Evolutionary conservation across 805 yeast species (phyloP).

Genomic region (Zygosaccharomyces bisporus): DNA sequence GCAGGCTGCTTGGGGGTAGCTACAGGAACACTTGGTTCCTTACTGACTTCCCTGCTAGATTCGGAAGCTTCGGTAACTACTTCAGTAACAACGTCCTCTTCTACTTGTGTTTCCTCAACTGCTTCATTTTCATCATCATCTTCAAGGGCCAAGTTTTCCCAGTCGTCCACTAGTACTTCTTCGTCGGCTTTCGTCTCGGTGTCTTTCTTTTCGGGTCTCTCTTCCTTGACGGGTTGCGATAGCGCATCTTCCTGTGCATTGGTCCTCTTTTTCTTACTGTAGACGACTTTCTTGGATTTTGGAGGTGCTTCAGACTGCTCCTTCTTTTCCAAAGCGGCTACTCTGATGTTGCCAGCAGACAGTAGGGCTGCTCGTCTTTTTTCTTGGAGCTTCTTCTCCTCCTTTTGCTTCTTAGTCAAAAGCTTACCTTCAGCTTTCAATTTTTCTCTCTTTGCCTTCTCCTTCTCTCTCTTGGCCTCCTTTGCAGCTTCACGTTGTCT

Average conservation of each 20-base stretch:
- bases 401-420: constrained; percentile 91
- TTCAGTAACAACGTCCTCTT: neutral
- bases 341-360: constrained; percentile 64
- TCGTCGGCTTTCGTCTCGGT: constrained; percentile 57
- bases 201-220: constrained; percentile 32
- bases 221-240: constrained; percentile 24
- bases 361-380: constrained; percentile 84
- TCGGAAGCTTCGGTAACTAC: constrained; percentile 28
- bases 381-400: constrained; percentile 80
- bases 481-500: constrained; percentile 54
- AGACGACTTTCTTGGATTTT: constrained; percentile 66
- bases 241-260: constrained; percentile 32
- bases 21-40: constrained; percentile 7
- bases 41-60: constrained; percentile 13
- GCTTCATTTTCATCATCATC: constrained; percentile 25
- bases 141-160: constrained; percentile 14
- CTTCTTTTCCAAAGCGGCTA: constrained; percentile 62
- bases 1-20: neutral
- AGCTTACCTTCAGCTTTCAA: constrained; percentile 95
- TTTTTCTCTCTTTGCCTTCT: constrained; percentile 80
- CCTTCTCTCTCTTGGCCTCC: constrained; percentile 77
- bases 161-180: constrained; percentile 35
- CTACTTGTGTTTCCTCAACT: constrained; percentile 28
- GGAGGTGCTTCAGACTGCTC: constrained; percentile 20
- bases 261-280: constrained; percentile 66